Base-by-base conservation (phyloP, 768 basidiomycete species). In the Macrolepiota albuminosa region DNA sequence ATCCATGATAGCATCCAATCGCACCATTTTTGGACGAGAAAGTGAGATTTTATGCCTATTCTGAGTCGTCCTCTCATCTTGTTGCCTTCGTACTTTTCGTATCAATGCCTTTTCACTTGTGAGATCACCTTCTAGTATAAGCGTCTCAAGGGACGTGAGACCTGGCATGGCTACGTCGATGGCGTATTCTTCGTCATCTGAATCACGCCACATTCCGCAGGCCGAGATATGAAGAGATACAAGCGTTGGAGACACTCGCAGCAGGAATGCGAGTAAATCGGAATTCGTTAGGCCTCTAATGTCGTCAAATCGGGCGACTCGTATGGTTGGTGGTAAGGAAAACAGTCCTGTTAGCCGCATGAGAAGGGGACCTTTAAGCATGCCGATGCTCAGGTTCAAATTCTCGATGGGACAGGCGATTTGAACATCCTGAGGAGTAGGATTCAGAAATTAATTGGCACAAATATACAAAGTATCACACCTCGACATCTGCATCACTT, bases 121-220 rank as follows among this genome's bases (percentile, higher is more conserved):
- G 11, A 60, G 33, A 14, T 63, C 53, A 5, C 62, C 59, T 18
- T 54, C 47, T 0, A 60, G 24, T 29, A 11, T 1, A 7, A 60
- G 52, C 24, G 10, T n/a, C 40, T 60, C 56, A 6, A 64, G 57
- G 4, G 53, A 60, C 5, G 42, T 48, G 34, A 62, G 50, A 18
- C 24, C 26, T 3, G 61, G 54, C 53, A 64, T 62, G 3, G 59
- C 52, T 18, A 49, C 56, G 39, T 64, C 64, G 0, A 64, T 34
- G 11, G 64, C 64, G 33, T 64, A 60, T 34, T 64, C 61, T 53
- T 64, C 64, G 13, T 64, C 56, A 0, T 45, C 37, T n/a, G 43
- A 51, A 0, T 26, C 26, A 21, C 59, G 61, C n/a, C 54, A 55
- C 37, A 64, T 55, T 18, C 37, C 21, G 24, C 64, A 62, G 16